phyloP scores from a whole-genome alignment of 2,329 filamentous ascomycete genomes.

The Lasiodiplodia sp. region DNA sequence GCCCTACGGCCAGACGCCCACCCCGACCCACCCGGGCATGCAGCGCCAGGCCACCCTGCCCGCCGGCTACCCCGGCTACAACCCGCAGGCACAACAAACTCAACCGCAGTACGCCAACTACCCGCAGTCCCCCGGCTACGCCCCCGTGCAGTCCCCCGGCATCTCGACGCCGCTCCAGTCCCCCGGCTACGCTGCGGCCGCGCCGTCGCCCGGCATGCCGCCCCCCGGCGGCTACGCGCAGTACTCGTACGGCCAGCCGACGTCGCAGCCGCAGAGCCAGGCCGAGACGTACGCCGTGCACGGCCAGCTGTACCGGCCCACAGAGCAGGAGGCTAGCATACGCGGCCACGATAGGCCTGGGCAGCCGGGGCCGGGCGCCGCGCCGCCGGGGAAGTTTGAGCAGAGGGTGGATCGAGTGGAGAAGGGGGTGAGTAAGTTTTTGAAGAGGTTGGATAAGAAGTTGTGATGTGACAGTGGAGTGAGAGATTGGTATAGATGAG shows the following conservation, averaged over 20 bases:
- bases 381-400: constrained; percentile 63
- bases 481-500: not conserved
- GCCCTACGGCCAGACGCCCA: constrained; percentile 33
- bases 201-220: constrained; percentile 46
- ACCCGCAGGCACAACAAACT: constrained; percentile 38
- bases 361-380: constrained; percentile 31
- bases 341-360: constrained; percentile 47
- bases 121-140: constrained; percentile 42
- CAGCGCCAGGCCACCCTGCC: constrained; percentile 44
- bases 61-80: constrained; percentile 30
- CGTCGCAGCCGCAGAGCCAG: constrained; percentile 5
- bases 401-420: constrained; percentile 72
- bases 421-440: constrained; percentile 72
- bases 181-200: constrained; percentile 42
- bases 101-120: constrained; percentile 50
- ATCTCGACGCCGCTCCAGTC: constrained; percentile 40
- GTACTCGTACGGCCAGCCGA: constrained; percentile 53
- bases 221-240: constrained; percentile 65
- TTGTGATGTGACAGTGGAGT: constrained; percentile 49
- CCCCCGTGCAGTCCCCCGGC: constrained; percentile 38
- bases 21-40: constrained; percentile 37
- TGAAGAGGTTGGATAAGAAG: constrained; percentile 82
- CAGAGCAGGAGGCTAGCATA: constrained; percentile 63
- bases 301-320: constrained; percentile 73
- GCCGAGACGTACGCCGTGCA: constrained; percentile 64